Conservation (phyloP, 768 basidiomycete species). For the Suillus lakei region DNA sequence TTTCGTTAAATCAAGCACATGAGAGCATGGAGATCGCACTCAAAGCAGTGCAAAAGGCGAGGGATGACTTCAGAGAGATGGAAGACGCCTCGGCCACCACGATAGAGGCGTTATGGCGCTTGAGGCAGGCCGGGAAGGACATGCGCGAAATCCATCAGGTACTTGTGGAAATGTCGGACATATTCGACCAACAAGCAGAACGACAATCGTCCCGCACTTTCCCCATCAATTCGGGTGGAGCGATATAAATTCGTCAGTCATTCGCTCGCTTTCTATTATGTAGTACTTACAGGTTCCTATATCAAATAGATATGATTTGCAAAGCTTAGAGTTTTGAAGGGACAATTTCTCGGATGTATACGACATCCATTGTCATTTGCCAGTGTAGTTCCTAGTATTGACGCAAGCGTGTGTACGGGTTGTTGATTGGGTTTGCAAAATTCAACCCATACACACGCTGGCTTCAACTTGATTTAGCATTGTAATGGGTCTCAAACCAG, state of each 20-base stretch:
- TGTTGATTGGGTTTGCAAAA: no score
- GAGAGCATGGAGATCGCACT: background rate
- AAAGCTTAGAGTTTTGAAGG: background rate
- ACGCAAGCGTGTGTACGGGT: background rate
- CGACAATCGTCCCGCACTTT: background rate
- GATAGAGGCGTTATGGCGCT: background rate
- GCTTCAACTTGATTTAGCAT: background rate
- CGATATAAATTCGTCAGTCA: background rate
- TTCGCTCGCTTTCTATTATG: background rate
- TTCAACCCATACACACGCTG: background rate
- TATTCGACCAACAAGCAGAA: background rate
- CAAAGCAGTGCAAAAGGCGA: background rate
- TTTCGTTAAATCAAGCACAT: background rate
- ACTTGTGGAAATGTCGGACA: slow-evolving; percentile 40
- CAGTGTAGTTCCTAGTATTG: background rate
- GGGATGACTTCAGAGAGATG: background rate
- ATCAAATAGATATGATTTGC: background rate
- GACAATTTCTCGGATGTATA: background rate
- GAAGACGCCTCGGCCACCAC: background rate
- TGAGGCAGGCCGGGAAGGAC: background rate
- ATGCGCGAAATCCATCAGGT: slow-evolving; percentile 23
- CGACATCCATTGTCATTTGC: background rate
- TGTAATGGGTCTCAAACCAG: background rate
- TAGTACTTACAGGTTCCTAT: background rate
- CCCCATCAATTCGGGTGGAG: background rate